Evolutionary conservation across 306 rosid species (phyloP).

Genomic region (Chamaecrista fasciculata): DNA sequence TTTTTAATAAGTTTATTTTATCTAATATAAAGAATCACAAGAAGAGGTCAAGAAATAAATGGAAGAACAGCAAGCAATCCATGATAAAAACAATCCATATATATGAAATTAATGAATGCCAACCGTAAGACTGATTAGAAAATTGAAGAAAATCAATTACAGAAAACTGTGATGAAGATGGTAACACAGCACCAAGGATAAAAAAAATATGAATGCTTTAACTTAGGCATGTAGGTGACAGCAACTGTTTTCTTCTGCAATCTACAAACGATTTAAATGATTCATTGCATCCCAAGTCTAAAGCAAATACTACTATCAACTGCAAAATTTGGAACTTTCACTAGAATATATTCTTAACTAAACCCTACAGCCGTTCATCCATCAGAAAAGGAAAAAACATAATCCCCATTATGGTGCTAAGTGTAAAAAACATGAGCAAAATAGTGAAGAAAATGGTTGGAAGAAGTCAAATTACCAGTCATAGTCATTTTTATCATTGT

Average conservation of each 20-base stretch:
- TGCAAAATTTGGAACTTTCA: neutral
- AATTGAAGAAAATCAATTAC: neutral
- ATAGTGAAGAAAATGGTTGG: neutral
- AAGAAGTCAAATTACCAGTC: slow-evolving; percentile 66
- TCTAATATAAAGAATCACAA: neutral
- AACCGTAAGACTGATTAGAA: neutral
- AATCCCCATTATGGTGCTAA: slow-evolving; percentile 2
- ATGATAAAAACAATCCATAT: neutral
- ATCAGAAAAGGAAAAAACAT: neutral
- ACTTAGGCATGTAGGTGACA: neutral
- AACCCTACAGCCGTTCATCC: slow-evolving; percentile 4
- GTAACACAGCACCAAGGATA: neutral
- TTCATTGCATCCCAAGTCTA: neutral
- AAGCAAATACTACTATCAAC: slow-evolving; percentile 25
- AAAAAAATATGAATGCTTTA: neutral
- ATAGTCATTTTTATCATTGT: slow-evolving; percentile 83
- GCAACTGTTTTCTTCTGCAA: neutral
- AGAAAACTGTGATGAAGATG: neutral
- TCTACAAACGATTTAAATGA: neutral
- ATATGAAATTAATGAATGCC: neutral
- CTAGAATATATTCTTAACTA: slow-evolving; percentile 8
- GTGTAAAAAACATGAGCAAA: neutral
- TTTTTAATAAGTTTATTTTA: slow-evolving; percentile 4
- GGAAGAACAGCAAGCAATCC: neutral
- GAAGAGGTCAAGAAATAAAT: neutral